A percentile compares a stretch with the other conserved stretches of the same genome.
phyloP scores from a whole-genome alignment of 2,329 filamentous ascomycete genomes.

The Rosellinia necatrix region DNA sequence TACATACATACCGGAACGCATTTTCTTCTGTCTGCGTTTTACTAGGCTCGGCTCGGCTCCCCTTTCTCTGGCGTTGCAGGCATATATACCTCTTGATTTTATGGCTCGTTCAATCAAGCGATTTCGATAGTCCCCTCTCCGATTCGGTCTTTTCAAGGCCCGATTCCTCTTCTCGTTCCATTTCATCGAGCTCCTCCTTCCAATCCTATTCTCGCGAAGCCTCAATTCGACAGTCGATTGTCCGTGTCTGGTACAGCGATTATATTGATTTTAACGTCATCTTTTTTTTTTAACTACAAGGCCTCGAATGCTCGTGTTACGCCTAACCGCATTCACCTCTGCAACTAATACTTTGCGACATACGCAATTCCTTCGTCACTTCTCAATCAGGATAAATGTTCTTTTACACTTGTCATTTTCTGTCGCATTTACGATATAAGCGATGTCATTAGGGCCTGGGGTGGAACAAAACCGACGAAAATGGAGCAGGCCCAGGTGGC shows the following conservation, averaged over 20 bases:
- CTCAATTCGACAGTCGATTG: slow-evolving; percentile 56
- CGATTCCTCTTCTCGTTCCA: slow-evolving; percentile 39
- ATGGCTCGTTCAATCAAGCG: slow-evolving; percentile 30
- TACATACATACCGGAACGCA: slow-evolving; percentile 31
- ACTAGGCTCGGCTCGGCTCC: slow-evolving; percentile 33
- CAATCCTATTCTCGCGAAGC: slow-evolving; percentile 64
- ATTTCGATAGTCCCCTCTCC: slow-evolving; percentile 31
- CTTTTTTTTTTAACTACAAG: slow-evolving; percentile 39
- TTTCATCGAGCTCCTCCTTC: slow-evolving; percentile 48
- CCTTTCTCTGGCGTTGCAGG: slow-evolving; percentile 39
- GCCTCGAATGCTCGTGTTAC: background rate
- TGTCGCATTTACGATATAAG: slow-evolving; percentile 40
- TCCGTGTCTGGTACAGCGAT: slow-evolving; percentile 67
- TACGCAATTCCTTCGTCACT: slow-evolving; percentile 32
- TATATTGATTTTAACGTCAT: slow-evolving; percentile 45
- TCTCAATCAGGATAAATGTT: slow-evolving; percentile 30
- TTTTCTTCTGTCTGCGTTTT: slow-evolving; percentile 25
- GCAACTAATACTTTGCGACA: slow-evolving; percentile 34
- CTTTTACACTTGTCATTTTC: slow-evolving; percentile 31
- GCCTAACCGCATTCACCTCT: slow-evolving; percentile 1
- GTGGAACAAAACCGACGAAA: slow-evolving; percentile 41
- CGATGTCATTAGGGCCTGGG: slow-evolving; percentile 39
- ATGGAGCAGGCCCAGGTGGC: slow-evolving; percentile 46
- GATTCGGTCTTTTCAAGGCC: slow-evolving; percentile 35
- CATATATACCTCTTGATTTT: slow-evolving; percentile 44